Percentiles rank a stretch among this genome's conserved stretches.
Conservation (phyloP, 768 basidiomycete species). For the Suillus occidentalis region DNA sequence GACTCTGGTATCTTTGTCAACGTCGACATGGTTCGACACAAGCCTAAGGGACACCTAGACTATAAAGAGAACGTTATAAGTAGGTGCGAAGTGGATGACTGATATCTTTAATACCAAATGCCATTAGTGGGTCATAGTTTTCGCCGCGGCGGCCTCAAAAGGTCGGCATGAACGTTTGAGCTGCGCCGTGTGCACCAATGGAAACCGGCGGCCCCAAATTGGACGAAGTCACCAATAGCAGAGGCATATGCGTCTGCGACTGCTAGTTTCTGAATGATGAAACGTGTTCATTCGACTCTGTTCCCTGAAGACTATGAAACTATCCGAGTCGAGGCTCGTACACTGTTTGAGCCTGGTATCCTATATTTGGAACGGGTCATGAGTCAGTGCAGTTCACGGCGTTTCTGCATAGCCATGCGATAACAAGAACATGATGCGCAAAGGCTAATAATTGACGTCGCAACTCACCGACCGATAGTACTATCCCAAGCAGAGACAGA, state of each 20-base stretch:
- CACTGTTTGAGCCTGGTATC: neutral
- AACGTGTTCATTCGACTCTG: neutral
- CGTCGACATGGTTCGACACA: constrained; percentile 1
- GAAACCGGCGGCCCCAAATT: neutral
- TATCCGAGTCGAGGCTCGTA: neutral
- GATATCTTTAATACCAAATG: neutral
- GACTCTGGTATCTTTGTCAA: constrained; percentile 11
- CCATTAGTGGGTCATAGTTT: neutral
- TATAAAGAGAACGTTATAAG: neutral
- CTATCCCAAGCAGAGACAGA: neutral
- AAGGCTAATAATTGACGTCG: neutral
- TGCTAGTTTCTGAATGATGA: neutral
- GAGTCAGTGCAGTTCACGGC: too few species aligned
- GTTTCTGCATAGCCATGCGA: neutral
- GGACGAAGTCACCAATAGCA: neutral
- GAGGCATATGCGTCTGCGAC: neutral
- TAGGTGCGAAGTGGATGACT: neutral
- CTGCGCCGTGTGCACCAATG: neutral
- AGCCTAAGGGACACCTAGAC: neutral
- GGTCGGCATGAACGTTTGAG: neutral
- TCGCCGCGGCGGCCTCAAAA: neutral
- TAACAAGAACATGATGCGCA: neutral
- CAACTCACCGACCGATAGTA: neutral
- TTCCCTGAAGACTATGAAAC: neutral
- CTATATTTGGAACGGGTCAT: neutral